These are phyloP conservation scores for Eucommia ulmoides DNA, from an alignment of 257 asterid species.

Conservation along the genomic window DNA sequence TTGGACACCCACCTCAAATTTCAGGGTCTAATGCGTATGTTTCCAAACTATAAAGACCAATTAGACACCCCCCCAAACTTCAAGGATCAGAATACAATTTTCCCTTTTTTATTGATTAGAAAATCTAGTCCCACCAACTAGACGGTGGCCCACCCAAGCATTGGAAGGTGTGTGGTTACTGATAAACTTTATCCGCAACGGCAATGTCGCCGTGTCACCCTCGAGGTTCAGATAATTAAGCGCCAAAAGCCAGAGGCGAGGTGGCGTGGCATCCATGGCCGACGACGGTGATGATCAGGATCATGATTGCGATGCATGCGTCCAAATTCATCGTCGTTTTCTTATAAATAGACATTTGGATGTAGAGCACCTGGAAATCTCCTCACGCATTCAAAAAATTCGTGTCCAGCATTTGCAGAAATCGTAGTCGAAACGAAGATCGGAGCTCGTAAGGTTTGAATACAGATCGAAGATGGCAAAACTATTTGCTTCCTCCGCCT, in stretches of 20 bases:
- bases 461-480: background rate
- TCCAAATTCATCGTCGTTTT: background rate
- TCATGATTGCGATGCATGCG: background rate
- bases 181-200: background rate
- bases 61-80: no score
- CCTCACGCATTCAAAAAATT: no score
- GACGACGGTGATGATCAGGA: background rate
- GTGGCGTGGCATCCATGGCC: background rate
- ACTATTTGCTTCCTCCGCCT: slow-evolving; percentile 19
- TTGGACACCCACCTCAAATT: no score
- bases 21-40: no score
- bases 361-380: background rate
- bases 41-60: no score
- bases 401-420: no score
- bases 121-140: no score
- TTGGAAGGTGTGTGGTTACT: background rate
- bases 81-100: no score
- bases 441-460: background rate
- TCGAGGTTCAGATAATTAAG: background rate
- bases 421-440: background rate
- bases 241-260: background rate
- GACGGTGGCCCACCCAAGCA: background rate
- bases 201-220: background rate
- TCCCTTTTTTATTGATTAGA: no score
- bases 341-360: background rate